phyloP scores from a whole-genome alignment of 208 protist species.

The Trichomonas tenax region DNA sequence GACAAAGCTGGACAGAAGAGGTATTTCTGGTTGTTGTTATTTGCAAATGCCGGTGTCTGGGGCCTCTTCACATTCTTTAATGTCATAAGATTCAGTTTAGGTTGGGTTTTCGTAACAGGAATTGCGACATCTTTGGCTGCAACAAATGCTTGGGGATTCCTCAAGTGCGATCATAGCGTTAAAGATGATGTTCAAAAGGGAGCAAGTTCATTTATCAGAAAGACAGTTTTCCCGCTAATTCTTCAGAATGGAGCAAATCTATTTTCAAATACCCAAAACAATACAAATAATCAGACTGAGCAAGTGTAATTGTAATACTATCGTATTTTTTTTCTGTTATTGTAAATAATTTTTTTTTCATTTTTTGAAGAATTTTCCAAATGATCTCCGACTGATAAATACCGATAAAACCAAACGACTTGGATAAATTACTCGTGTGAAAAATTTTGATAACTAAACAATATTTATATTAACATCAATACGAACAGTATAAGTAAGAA shows the following conservation, averaged over 20 bases:
- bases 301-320: not conserved
- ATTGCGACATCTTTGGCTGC: not conserved
- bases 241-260: not conserved
- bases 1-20: not conserved
- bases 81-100: not conserved
- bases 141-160: conserved; percentile 4
- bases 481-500: no score
- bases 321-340: no score
- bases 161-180: not conserved
- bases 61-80: not conserved
- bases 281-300: not conserved
- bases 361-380: no score
- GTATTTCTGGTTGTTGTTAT: not conserved
- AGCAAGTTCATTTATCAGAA: not conserved
- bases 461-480: no score
- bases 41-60: not conserved
- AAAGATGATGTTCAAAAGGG: not conserved
- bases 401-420: no score
- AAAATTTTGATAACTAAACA: no score
- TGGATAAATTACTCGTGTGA: no score
- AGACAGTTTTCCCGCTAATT: not conserved
- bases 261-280: not conserved
- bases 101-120: not conserved
- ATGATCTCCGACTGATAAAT: no score
- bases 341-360: no score